Evolutionary conservation across 805 yeast species (phyloP).

Genomic region (Candida palmyrensis): DNA sequence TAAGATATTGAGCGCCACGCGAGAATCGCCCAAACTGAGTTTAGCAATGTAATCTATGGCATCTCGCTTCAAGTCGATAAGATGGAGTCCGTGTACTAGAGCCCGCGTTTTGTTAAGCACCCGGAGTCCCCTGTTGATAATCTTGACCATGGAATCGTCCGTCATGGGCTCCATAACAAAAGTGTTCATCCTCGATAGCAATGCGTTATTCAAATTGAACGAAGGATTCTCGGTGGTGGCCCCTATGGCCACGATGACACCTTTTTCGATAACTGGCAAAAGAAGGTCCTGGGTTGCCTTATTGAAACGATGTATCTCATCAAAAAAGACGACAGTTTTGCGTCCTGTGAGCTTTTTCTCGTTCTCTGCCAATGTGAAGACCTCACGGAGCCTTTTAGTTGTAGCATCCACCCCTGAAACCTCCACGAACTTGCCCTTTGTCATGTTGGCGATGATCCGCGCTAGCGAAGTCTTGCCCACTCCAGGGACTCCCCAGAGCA

Average conservation of each 20-base stretch:
- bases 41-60: constrained; percentile 65
- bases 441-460: constrained; percentile 29
- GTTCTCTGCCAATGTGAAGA: constrained; percentile 31
- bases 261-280: constrained; percentile 38
- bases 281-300: constrained; percentile 39
- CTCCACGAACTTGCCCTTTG: constrained; percentile 31
- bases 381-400: constrained; percentile 31
- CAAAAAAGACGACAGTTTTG: constrained; percentile 39
- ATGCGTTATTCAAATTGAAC: constrained; percentile 36
- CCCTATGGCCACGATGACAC: constrained; percentile 34
- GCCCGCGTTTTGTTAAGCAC: constrained; percentile 57
- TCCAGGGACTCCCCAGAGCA: constrained; percentile 43
- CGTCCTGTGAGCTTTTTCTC: constrained; percentile 29
- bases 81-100: constrained; percentile 42
- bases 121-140: constrained; percentile 31
- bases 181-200: constrained; percentile 40
- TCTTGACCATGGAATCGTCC: constrained; percentile 25
- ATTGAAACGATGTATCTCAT: constrained; percentile 41
- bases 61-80: constrained; percentile 48
- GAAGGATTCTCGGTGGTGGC: constrained; percentile 64
- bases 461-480: constrained; percentile 42
- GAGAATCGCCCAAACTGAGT: constrained; percentile 82
- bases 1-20: constrained; percentile 74
- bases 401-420: constrained; percentile 36
- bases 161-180: constrained; percentile 38